Evolutionary conservation across 352 stramenopile species (phyloP), one percentile per base, ranked within the genome.

Genomic region (Pythium grandisporangium): DNA sequence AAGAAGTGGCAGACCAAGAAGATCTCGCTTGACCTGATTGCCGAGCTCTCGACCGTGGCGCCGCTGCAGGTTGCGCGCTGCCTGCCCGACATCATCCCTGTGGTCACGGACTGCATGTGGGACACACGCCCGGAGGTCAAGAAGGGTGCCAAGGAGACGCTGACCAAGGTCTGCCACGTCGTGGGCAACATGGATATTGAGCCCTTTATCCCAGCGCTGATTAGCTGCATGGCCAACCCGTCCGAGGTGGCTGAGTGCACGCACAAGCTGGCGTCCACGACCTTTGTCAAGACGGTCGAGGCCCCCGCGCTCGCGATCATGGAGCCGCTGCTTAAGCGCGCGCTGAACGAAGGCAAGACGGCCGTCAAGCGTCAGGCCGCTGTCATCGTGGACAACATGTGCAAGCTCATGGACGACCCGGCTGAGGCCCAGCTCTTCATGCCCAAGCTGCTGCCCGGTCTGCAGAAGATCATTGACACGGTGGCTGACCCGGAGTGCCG

Each of bases 381-480:
- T 54, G 95, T 99, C 51, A 98, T 99, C 55, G 98, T 98, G 65
- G 93, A 98, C 79, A 99, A 98, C 77, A 98, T 99, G 93, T 97
- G 85, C 68, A 98, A 98, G 83, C 79, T 99, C 30, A 97, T 98
- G 53, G 95, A 99, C 64, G 94, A 98, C 63, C 92, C 96, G 2
- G 63, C 96, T 56, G 93, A 98, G 63, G 96, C 94, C 8, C 92
- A 95, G 70, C 82, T 96, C 23, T 99, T 99, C 74, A 92, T 98
- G 64, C 95, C 95, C 20, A 94, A 98, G 55, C 79, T 99, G 10
- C 78, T 99, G 32, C 95, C 95, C 45, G 95, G 92, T 37, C 79
- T 99, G 29, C 84, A 97, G 66, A 97, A 96, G 60, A 96, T 98
- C 50, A 96, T 97, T 30, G 77, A 95, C 37, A 96, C 82, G 37